Evolutionary conservation across 805 yeast species (phyloP), one percentile per base, ranked within the genome.

Genomic region (Metschnikowia shivogae): DNA sequence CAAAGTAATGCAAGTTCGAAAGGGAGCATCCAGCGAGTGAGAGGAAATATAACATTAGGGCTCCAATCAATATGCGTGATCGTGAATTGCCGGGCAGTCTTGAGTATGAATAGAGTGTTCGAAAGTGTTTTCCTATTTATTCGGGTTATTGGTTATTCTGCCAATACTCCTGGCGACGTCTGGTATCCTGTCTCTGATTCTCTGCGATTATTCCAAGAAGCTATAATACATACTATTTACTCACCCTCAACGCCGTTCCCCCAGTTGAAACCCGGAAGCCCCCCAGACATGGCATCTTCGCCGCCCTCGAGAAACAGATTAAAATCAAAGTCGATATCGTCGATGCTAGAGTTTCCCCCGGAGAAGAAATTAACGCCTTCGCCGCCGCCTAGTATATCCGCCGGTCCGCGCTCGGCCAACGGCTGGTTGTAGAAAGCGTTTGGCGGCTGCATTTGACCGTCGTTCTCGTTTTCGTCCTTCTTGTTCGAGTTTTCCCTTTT

Each of bases 271-370:
- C 64, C 67, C 22, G 55, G 53, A 26, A 70, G 65, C 7, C 65
- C 59, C 44, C 70, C 74, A 46, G 61, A 59, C 46, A 67, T 50
- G 2, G 56, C 54, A 7, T 49, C 54, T 35, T 64, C 68, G 17
- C 50, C 56, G 11, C 61, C 68, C 39, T 68, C 74, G 53, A 72
- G 62, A 48, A 71, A 67, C 58, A 59, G 67, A 48, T 67, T 67
- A 53, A 70, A 70, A 48, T 70, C 74, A 54, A 72, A 71, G 48
- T 70, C 75, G 30, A 71, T 68, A 42, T 70, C 76, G 36, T 69
- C 74, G 31, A 69, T 58, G n/a, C 64, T 62, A 8, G 61, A 59
- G 20, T 51, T 50, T 17, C 56, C 54, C 2, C 57, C 52, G 22
- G 55, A 35, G 17, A 61, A 63, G 42, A 61, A 59, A 30, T 50